Conservation (phyloP, 495 filamentous ascomycete species). For the Astrothelium subdiscretum region DNA sequence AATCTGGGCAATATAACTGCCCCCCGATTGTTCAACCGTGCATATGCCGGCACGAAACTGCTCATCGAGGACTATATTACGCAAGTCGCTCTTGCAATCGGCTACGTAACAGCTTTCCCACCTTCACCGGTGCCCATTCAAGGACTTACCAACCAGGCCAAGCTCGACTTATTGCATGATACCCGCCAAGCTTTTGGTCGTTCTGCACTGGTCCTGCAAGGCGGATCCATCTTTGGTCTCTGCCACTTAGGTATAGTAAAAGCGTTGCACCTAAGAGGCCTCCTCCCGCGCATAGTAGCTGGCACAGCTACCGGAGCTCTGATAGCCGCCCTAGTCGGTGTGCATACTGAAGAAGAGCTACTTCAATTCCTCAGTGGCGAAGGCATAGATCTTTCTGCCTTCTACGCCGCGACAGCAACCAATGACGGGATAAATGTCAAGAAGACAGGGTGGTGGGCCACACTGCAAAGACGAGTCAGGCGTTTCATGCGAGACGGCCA, state of each 20-base stretch:
- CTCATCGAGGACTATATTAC: conserved; percentile 87
- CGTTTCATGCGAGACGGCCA: conserved; percentile 65
- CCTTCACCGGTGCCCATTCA: conserved; percentile 42
- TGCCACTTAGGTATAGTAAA: conserved; percentile 89
- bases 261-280: conserved; percentile 69
- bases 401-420: conserved; percentile 31
- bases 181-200: conserved; percentile 83
- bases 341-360: conserved; percentile 82
- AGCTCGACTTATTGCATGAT: conserved; percentile 81
- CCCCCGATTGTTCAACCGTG: conserved; percentile 71
- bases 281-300: conserved; percentile 81
- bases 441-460: conserved; percentile 38
- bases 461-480: conserved; percentile 46
- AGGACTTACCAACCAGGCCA: conserved; percentile 67
- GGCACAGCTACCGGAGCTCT: conserved; percentile 85
- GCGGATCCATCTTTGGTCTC: conserved; percentile 82
- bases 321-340: conserved; percentile 79
- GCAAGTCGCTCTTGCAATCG: conserved; percentile 65
- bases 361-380: conserved; percentile 62
- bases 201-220: conserved; percentile 76
- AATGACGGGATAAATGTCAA: not conserved
- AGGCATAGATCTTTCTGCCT: conserved; percentile 73
- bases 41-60: conserved; percentile 81
- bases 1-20: conserved; percentile 86
- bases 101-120: conserved; percentile 64